Base-by-base conservation (phyloP, 345 rosid species). In the Angophora floribunda region DNA sequence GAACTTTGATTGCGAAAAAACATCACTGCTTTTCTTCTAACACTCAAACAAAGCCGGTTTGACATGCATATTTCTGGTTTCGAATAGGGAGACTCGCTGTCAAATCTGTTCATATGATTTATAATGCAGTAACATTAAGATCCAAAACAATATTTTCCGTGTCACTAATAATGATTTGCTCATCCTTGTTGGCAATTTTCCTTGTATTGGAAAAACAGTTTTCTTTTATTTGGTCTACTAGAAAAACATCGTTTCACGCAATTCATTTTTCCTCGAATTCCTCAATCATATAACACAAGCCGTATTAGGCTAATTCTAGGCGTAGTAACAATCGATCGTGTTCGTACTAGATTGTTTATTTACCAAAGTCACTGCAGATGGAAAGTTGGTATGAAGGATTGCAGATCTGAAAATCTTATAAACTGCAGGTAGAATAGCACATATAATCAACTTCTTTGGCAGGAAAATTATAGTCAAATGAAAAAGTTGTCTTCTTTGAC, bases 201-300 rank as follows among this genome's bases (percentile, higher is more conserved):
- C 0, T 28, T 3, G 32, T 61, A 28, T 21, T 0, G 0, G 61
- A 55, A 55, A 55, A 0, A 21, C 26, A 7, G 4, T 55, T 55
- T 55, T 53, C 19, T 52, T 16, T 52, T 2, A 16, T 53, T 53
- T 53, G 8, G 57, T 52, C 22, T 52, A 52, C 24, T 57, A 59
- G n/a, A 26, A 26, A 9, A 59, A 24, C 5, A 59, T 0, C 1
- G 0, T 24, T 24, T 59, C 30, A 24, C 3, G n/a, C 5, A 24
- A 4, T 24, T 59, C 6, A 10, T 59, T 59, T 24, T 10, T 59
- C n/a, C 14, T 11, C 16, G 0, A 36, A 36, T 36, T 55, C 61
- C 16, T 26, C 12, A 61, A 10, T 61, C 8, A 61, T 28, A 61
- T 13, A 28, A 28, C 16, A 61, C 8, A 12, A 61, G 0, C 21